These are phyloP conservation scores for Nemania abortiva DNA, from an alignment of 2,329 filamentous ascomycete genomes.

Conservation along the genomic window DNA sequence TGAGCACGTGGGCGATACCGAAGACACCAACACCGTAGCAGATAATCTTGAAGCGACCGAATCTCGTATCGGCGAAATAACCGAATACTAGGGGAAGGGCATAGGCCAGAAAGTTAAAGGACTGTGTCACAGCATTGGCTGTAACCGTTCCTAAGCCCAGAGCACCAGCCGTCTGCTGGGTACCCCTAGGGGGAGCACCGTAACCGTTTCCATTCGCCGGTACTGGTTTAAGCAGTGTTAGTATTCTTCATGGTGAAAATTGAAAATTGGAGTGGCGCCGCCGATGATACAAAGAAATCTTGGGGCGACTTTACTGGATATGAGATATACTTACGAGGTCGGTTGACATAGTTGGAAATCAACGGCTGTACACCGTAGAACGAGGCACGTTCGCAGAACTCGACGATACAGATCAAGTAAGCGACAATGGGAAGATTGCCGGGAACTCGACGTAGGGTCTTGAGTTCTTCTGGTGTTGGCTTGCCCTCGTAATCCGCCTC, in stretches of 20 bases:
- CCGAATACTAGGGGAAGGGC: constrained; percentile 66
- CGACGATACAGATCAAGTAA: constrained; percentile 70
- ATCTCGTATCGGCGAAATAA: constrained; percentile 74
- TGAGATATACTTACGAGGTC: constrained; percentile 52
- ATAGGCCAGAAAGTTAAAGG: constrained; percentile 70
- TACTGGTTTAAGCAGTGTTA: constrained; percentile 49
- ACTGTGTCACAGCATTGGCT: constrained; percentile 64
- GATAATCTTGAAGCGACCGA: constrained; percentile 79
- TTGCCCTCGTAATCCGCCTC: constrained; percentile 51
- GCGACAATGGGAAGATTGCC: constrained; percentile 63
- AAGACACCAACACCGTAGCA: constrained; percentile 76
- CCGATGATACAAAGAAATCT: too few species aligned
- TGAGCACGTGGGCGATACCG: constrained; percentile 75
- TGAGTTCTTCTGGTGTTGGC: constrained; percentile 61
- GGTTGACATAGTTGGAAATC: constrained; percentile 73
- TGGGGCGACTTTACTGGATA: neutral
- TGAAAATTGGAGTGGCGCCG: neutral
- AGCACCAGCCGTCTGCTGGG: constrained; percentile 67
- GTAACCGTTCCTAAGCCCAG: constrained; percentile 68
- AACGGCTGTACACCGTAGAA: constrained; percentile 68
- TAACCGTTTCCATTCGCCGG: constrained; percentile 63
- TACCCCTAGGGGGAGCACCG: constrained; percentile 56
- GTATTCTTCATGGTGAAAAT: constrained; percentile 9
- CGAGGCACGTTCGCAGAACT: constrained; percentile 71
- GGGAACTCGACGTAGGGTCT: constrained; percentile 57